These are phyloP conservation scores for Populus ilicifolia DNA, from an alignment of 345 rosid genomes.

Conservation along the genomic window DNA sequence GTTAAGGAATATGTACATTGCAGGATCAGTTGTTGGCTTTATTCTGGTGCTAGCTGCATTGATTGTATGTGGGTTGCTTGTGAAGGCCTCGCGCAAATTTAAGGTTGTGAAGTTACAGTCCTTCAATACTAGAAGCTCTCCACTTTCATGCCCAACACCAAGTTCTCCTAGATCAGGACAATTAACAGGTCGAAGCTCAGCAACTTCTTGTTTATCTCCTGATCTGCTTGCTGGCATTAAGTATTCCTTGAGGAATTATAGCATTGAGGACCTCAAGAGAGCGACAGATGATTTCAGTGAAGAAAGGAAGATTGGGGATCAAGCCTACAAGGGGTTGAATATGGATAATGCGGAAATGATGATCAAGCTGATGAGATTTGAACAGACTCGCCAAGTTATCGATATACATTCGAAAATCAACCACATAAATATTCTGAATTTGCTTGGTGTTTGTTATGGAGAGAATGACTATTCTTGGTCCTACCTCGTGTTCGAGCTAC, in stretches of 20 bases:
- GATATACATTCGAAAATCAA: constrained; percentile 51
- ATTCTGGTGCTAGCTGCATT: constrained; percentile 24
- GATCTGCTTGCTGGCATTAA: constrained; percentile 52
- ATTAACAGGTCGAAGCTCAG: constrained; percentile 30
- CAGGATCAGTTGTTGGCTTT: constrained; percentile 44
- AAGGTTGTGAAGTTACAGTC: constrained; percentile 31
- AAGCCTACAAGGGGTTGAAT: constrained; percentile 27
- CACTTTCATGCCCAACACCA: constrained; percentile 25
- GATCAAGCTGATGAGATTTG: constrained; percentile 46
- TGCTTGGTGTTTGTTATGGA: constrained; percentile 47
- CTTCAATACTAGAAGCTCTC: constrained; percentile 38
- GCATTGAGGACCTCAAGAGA: constrained; percentile 34
- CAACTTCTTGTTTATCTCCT: constrained; percentile 49
- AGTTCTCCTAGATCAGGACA: constrained; percentile 39
- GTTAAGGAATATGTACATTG: constrained; percentile 35
- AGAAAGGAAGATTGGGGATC: constrained; percentile 34
- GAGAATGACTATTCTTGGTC: constrained; percentile 34
- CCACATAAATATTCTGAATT: constrained; percentile 46
- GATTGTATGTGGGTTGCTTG: constrained; percentile 31
- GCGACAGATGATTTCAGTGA: constrained; percentile 40
- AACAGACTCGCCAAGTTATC: constrained; percentile 39
- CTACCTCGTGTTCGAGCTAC: constrained; percentile 41
- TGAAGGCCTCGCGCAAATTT: constrained; percentile 24
- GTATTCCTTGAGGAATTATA: constrained; percentile 37
- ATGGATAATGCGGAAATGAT: constrained; percentile 36